Base-by-base conservation (phyloP, 2,329 filamentous ascomycete genomes). In the Xylaria multiplex region DNA sequence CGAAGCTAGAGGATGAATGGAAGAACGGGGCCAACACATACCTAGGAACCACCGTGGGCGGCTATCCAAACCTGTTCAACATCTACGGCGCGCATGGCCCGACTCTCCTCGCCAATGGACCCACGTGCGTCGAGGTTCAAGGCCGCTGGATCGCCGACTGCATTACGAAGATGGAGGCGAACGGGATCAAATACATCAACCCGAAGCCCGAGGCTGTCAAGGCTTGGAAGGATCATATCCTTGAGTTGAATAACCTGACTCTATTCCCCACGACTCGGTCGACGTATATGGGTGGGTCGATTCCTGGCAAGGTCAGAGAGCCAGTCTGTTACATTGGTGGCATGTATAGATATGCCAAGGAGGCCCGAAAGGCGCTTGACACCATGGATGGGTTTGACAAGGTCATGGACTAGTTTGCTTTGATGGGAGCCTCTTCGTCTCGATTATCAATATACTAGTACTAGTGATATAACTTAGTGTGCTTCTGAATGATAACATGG, bases 11-110 rank as follows among this genome's bases (percentile, higher is more conserved):
- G 22, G 76, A 83, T n/a, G 75, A 83, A 59, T 84, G 82, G 82
- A 69, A 71, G 24, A 59, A 71, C 11, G 63, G 63, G 1, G 63
- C 53, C 6, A 8, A 65, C 6, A 48, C 59, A 0, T 83, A 83
- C 61, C 79, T 85, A 2, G 83, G 83, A 6, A 78, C 75, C 4
- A 81, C 80, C 0, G 78, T 82, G 42, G 72, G 73, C 55, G 81
- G 80, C 14, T 85, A 81, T 55, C 83, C 83, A 37, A 85, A 84
- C 71, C 83, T 85, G 81, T 84, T 85, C 75, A 78, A 82, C 68
- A 77, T 84, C 55, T 88, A 88, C 71, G 86, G 86, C 0, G 78
- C 82, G 0, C 86, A 89, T n/a, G 84, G 79, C 0, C 86, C 86
- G 0, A 88, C 85, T 0, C 80, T 85, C 0, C 77, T 88, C 5